Evolutionary conservation across 2,329 filamentous ascomycete genomes (phyloP).

Genomic region (Corinectria fuckeliana): DNA sequence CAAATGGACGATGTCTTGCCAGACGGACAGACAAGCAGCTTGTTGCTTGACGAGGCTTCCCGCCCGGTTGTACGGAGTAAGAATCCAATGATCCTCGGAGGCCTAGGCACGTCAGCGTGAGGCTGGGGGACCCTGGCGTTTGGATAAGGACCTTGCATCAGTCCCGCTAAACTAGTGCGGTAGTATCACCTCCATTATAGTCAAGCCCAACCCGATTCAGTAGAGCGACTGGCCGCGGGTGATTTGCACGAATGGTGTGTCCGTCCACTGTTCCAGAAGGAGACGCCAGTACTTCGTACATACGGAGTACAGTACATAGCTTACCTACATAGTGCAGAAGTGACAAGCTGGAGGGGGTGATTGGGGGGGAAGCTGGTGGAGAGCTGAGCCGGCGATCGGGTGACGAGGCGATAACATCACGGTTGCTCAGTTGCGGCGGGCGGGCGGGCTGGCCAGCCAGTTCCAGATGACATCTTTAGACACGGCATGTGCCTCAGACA

Average conservation of each 20-base stretch:
- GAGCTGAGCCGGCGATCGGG: slow-evolving; percentile 19
- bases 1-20: background rate
- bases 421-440: slow-evolving; percentile 20
- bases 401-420: slow-evolving; percentile 19
- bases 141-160: slow-evolving; percentile 17
- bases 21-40: background rate
- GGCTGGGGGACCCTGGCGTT: slow-evolving; percentile 20
- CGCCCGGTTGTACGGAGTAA: background rate
- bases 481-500: slow-evolving; percentile 29
- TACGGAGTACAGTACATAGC: too few species aligned
- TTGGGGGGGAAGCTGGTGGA: slow-evolving; percentile 8
- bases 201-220: slow-evolving; percentile 15
- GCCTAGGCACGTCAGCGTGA: slow-evolving; percentile 8
- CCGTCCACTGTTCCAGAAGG: slow-evolving; percentile 19
- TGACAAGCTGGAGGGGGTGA: slow-evolving; percentile 29
- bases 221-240: slow-evolving; percentile 13
- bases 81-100: background rate
- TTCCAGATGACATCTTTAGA: slow-evolving; percentile 13
- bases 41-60: background rate
- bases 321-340: slow-evolving; percentile 14
- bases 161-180: slow-evolving; percentile 22
- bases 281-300: slow-evolving; percentile 20
- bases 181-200: slow-evolving; percentile 22
- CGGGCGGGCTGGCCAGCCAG: slow-evolving; percentile 15
- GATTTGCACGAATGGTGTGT: slow-evolving; percentile 11